Conservation (phyloP, 805 yeast genomes). For the Saccharomycopsis guyanensis region DNA sequence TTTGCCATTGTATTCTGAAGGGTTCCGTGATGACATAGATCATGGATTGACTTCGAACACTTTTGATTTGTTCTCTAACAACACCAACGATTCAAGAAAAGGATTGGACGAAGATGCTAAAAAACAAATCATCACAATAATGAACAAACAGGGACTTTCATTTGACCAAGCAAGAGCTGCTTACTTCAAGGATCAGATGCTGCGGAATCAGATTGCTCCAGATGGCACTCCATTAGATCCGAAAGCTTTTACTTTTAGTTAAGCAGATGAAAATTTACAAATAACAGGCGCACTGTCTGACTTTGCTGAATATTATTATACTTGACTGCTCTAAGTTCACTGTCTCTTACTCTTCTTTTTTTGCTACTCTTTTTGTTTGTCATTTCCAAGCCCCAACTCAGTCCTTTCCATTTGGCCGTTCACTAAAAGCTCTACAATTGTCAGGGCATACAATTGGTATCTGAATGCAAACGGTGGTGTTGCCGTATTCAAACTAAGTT, state of each 20-base stretch:
- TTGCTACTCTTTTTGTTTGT: too few species aligned
- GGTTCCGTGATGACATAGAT: slow-evolving; percentile 42
- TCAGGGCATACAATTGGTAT: too few species aligned
- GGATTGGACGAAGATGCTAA: slow-evolving; percentile 56
- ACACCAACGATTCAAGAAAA: slow-evolving; percentile 44
- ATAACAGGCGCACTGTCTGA: background rate
- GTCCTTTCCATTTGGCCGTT: too few species aligned
- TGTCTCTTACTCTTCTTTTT: too few species aligned
- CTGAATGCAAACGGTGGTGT: too few species aligned
- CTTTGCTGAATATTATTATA: too few species aligned
- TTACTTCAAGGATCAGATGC: slow-evolving; percentile 37
- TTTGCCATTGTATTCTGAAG: background rate
- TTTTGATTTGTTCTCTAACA: slow-evolving; percentile 43
- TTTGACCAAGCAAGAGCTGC: slow-evolving; percentile 66
- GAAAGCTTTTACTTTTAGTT: slow-evolving; percentile 43
- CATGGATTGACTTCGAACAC: slow-evolving; percentile 51
- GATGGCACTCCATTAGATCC: slow-evolving; percentile 69
- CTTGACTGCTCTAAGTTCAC: too few species aligned
- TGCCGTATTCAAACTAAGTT: too few species aligned
- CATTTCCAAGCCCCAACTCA: too few species aligned
- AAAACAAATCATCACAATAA: slow-evolving; percentile 41
- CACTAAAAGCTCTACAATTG: too few species aligned
- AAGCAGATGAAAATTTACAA: background rate
- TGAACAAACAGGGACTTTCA: slow-evolving; percentile 39
- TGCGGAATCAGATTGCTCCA: slow-evolving; percentile 45